These are phyloP conservation scores for Ogataea pignaliae DNA, from an alignment of 805 yeast species.

Conservation along the genomic window DNA sequence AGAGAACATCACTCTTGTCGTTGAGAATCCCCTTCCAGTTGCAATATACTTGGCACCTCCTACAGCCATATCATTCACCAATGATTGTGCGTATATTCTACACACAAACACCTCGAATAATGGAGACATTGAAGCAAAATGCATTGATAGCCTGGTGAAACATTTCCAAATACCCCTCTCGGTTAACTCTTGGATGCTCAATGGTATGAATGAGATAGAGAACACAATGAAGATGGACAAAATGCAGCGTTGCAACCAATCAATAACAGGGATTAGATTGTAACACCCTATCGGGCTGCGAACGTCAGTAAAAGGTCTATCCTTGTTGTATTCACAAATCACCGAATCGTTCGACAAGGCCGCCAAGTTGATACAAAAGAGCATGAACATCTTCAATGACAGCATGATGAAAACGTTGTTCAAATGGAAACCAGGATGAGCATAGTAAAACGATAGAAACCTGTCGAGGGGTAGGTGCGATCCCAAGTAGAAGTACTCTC, in stretches of 20 bases:
- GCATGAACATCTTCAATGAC: constrained; percentile 59
- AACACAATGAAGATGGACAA: constrained; percentile 72
- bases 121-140: constrained; percentile 68
- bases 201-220: constrained; percentile 68
- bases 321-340: constrained; percentile 55
- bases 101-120: constrained; percentile 78
- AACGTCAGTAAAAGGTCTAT: constrained; percentile 57
- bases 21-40: constrained; percentile 81
- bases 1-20: constrained; percentile 64
- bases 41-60: constrained; percentile 84
- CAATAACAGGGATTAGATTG: constrained; percentile 63
- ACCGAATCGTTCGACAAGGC: constrained; percentile 58
- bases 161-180: constrained; percentile 77
- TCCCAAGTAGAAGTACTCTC: constrained; percentile 77
- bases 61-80: constrained; percentile 60
- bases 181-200: constrained; percentile 70
- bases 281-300: constrained; percentile 67
- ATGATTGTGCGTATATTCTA: constrained; percentile 67
- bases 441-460: constrained; percentile 75
- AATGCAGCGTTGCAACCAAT: constrained; percentile 72
- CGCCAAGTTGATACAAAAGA: constrained; percentile 57
- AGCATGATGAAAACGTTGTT: constrained; percentile 71
- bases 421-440: constrained; percentile 83
- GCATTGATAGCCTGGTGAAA: constrained; percentile 55
- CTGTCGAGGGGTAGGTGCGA: constrained; percentile 75